Evolutionary conservation across 169 alveolate genomes (phyloP).

Genomic region (Eimeria necatrix): DNA sequence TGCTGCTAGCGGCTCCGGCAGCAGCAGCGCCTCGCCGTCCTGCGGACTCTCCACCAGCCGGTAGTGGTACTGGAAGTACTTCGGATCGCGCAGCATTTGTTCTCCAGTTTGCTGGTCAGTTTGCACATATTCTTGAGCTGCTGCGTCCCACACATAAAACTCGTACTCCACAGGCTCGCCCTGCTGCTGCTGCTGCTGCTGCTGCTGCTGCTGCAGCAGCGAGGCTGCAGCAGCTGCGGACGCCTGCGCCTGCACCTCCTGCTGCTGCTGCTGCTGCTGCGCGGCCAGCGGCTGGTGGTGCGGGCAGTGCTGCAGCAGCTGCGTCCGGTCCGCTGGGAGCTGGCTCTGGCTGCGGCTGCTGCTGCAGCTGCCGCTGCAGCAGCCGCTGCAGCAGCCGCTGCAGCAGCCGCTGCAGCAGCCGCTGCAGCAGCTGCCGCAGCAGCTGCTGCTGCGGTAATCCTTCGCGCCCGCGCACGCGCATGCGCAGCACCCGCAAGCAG

Average conservation of each 20-base stretch:
- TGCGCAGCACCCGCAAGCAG: not conserved
- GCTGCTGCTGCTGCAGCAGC: not conserved
- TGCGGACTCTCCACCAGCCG: conserved; percentile 61
- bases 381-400: not conserved
- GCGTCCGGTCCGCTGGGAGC: no score
- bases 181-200: not conserved
- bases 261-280: not conserved
- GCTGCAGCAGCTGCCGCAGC: conserved; percentile 1
- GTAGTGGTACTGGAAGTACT: conserved; percentile 74
- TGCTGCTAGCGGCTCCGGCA: conserved; percentile 19
- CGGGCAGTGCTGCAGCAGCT: conserved; percentile 10
- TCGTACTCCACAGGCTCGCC: conserved; percentile 60
- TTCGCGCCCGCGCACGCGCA: not conserved
- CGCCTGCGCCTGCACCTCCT: no score
- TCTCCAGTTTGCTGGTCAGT: conserved; percentile 75
- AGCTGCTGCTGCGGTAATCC: not conserved
- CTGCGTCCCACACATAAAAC: conserved; percentile 76
- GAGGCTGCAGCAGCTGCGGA: no score
- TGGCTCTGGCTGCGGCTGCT: not conserved
- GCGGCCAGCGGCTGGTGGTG: not conserved
- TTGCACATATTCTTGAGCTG: conserved; percentile 55
- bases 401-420: not conserved
- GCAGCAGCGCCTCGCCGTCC: conserved; percentile 40
- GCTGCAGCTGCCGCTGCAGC: not conserved
- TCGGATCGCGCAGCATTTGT: conserved; percentile 71